Evolutionary conservation across 805 yeast genomes (phyloP).

Genomic region (Candida ascalaphidarum): DNA sequence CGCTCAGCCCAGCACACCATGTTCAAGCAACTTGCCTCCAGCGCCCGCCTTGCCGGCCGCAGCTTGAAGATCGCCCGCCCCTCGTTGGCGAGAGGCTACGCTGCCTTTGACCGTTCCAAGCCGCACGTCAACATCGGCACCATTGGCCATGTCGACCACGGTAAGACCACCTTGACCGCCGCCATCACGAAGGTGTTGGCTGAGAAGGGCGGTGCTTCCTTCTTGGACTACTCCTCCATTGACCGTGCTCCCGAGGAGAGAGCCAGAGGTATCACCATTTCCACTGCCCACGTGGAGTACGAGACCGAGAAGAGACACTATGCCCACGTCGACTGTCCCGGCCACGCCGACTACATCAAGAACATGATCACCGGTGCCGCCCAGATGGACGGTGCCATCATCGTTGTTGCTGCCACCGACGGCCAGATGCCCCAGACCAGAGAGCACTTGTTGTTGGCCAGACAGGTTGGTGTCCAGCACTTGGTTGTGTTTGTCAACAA

Average conservation of each 20-base stretch:
- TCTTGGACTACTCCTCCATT: slow-evolving; percentile 87
- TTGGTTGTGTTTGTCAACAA: slow-evolving; percentile 97
- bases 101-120: slow-evolving; percentile 88
- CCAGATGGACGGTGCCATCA: slow-evolving; percentile 99
- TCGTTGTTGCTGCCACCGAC: slow-evolving; percentile 98
- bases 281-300: slow-evolving; percentile 96
- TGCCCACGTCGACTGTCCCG: slow-evolving; percentile 98
- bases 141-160: slow-evolving; percentile 95
- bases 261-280: slow-evolving; percentile 98
- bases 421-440: slow-evolving; percentile 99
- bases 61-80: no score
- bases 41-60: slow-evolving; percentile 20
- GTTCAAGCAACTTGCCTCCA: slow-evolving; percentile 19
- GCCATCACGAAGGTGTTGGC: slow-evolving; percentile 95
- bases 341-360: slow-evolving; percentile 97
- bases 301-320: slow-evolving; percentile 93
- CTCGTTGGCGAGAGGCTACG: slow-evolving; percentile 33
- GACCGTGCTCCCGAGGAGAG: slow-evolving; percentile 99
- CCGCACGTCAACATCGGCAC: slow-evolving; percentile 97
- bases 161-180: slow-evolving; percentile 96
- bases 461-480: slow-evolving; percentile 98
- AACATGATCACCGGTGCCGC: slow-evolving; percentile 99
- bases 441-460: slow-evolving; percentile 95
- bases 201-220: slow-evolving; percentile 81
- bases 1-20: slow-evolving; percentile 5